A percentile compares a stretch with the other conserved stretches of the same genome.
These are phyloP conservation scores for Tuber indicum DNA, from an alignment of 495 filamentous ascomycete species.

Conservation along the genomic window DNA sequence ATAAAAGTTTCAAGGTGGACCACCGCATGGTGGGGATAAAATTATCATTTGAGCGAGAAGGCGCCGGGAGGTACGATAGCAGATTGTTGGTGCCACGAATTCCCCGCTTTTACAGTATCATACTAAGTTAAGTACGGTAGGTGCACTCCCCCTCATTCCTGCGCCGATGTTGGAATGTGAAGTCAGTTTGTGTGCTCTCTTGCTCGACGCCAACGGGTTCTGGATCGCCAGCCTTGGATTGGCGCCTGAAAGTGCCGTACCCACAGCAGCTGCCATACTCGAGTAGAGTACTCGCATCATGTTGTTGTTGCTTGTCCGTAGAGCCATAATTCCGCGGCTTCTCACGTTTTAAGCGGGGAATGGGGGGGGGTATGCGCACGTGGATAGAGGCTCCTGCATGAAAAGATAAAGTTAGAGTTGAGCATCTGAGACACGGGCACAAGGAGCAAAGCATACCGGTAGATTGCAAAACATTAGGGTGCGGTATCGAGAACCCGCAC, in stretches of 20 bases:
- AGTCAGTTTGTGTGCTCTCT: background rate
- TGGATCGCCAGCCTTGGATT: background rate
- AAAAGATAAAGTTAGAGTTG: background rate
- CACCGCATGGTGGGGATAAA: background rate
- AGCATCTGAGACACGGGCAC: background rate
- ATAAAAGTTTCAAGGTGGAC: background rate
- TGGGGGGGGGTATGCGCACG: background rate
- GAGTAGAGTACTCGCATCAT: background rate
- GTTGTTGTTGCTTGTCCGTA: background rate
- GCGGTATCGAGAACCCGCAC: background rate
- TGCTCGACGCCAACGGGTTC: background rate
- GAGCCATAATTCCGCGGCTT: background rate
- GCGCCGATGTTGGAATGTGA: background rate
- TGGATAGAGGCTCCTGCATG: constrained; percentile 1
- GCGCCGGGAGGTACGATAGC: background rate
- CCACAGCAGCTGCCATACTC: background rate
- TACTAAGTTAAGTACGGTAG: no score
- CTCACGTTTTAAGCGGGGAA: background rate
- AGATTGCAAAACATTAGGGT: background rate
- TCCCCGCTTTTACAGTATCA: background rate
- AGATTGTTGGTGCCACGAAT: background rate
- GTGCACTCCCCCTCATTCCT: background rate
- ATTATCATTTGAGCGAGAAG: background rate
- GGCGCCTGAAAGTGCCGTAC: background rate
- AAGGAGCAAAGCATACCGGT: background rate